Base-by-base conservation (phyloP, 208 protist species). In the Trypanosoma congolense region DNA sequence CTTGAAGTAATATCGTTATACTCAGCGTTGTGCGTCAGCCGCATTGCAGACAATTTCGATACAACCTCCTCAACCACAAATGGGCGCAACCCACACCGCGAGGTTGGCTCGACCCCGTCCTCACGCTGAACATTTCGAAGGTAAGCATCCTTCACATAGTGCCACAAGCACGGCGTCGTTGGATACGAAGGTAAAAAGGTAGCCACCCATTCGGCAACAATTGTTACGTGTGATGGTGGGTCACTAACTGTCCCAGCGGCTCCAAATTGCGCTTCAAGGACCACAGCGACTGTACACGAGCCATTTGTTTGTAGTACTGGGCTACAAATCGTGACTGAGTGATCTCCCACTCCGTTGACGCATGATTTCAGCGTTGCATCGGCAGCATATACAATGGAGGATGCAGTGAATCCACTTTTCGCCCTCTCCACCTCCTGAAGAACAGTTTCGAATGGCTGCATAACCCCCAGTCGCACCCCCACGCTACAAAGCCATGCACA, bases 171-270 rank as follows among this genome's bases (percentile, higher is more conserved):
- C 28, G 71, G 65, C 43, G 72, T 63, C 38, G 40, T 52, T 9
- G 75, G 79, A 54, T 87, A 87, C 18, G 54, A 49, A 1, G 59
- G 49, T 2, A 57, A 43, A 51, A 82, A 87, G 22, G 61, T 22
- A 19, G 74, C 73, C 33, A 80, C 63, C 51, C 60, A 70, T 9
- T 54, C 56, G 5, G 51, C 66, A 33, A 46, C 53, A 8, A 82
- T 61, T 3, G 68, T 14, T 28, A 63, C 1, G 14, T 10, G 0
- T 14, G 36, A n/a, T 16, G 28, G 21, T 22, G 8, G 2, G 9
- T 50, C 10, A 12, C 35, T 19, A 5, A 6, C 1, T 22, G 29
- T 10, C 14, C 8, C 42, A 33, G 14, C 14, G 19, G 25, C 24
- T 47, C 8, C 14, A 46, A 57, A 45, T 30, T 18, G 25, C 3